These are phyloP conservation scores for Aspergillus floridensis DNA, from an alignment of 2,329 filamentous ascomycete genomes.

Conservation along the genomic window DNA sequence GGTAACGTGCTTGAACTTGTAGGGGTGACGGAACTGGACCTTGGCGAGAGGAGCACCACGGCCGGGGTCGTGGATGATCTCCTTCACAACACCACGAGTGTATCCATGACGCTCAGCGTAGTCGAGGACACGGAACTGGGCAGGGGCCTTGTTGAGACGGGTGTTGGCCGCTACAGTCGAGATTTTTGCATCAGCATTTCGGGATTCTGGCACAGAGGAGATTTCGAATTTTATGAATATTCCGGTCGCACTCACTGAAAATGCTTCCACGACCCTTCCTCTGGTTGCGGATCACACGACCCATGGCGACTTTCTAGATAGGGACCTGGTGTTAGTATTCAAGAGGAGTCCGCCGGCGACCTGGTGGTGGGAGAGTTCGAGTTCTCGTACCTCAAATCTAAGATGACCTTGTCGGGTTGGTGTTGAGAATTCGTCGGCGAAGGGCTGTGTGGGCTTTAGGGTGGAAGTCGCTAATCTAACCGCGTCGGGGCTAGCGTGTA, in stretches of 20 bases:
- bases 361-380: constrained; percentile 29
- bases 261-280: constrained; percentile 74
- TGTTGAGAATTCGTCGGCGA: constrained; percentile 42
- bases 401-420: constrained; percentile 44
- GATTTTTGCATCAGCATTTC: constrained; percentile 32
- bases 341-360: constrained; percentile 28
- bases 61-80: constrained; percentile 98
- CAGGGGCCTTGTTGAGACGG: constrained; percentile 90
- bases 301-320: constrained; percentile 51
- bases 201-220: constrained; percentile 14
- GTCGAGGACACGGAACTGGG: constrained; percentile 96
- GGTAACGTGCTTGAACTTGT: constrained; percentile 94
- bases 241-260: constrained; percentile 62
- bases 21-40: constrained; percentile 95
- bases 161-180: constrained; percentile 66
- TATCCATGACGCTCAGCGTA: constrained; percentile 97
- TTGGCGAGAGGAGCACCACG: constrained; percentile 97
- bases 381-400: constrained; percentile 44
- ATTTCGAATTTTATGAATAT: constrained; percentile 11
- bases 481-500: constrained; percentile 34
- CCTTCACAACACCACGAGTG: constrained; percentile 94
- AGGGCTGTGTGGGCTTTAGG: constrained; percentile 47
- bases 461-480: constrained; percentile 47
- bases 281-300: constrained; percentile 75
- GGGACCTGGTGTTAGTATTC: constrained; percentile 36